These are phyloP conservation scores for Pseudoturritis turrita DNA, from an alignment of 345 rosid species.

Conservation along the genomic window DNA sequence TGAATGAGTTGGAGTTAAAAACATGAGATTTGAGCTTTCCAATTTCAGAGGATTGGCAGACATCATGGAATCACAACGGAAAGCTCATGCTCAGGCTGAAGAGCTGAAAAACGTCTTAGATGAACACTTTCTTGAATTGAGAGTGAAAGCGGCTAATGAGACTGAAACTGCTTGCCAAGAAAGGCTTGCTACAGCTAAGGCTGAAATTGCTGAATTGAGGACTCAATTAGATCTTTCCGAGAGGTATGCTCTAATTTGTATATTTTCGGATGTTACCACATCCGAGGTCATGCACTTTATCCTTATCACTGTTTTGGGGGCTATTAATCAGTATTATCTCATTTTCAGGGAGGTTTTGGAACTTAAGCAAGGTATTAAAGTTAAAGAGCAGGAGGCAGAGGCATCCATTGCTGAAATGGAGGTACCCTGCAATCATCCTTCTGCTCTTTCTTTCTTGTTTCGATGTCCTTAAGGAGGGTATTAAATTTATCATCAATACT, in stretches of 20 bases:
- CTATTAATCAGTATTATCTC: not conserved
- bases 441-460: constrained; percentile 1
- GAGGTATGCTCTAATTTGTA: constrained; percentile 43
- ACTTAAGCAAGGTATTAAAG: constrained; percentile 75
- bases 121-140: constrained; percentile 86
- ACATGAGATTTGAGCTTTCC: constrained; percentile 3
- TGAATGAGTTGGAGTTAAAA: not conserved
- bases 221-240: constrained; percentile 67
- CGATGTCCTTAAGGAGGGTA: not conserved
- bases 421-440: constrained; percentile 35
- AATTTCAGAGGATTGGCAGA: constrained; percentile 60
- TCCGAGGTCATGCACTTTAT: not conserved
- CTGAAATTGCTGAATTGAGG: constrained; percentile 78
- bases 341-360: constrained; percentile 67
- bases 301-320: not conserved
- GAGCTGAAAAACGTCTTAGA: constrained; percentile 62
- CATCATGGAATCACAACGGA: constrained; percentile 75
- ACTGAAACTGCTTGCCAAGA: constrained; percentile 85
- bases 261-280: not conserved
- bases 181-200: constrained; percentile 82
- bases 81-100: constrained; percentile 74
- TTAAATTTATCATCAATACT: not conserved
- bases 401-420: constrained; percentile 89
- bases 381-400: constrained; percentile 78
- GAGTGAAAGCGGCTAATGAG: constrained; percentile 95